Evolutionary conservation across 2,329 filamentous ascomycete species (phyloP).

Genomic region (Drechslerella stenobrocha): DNA sequence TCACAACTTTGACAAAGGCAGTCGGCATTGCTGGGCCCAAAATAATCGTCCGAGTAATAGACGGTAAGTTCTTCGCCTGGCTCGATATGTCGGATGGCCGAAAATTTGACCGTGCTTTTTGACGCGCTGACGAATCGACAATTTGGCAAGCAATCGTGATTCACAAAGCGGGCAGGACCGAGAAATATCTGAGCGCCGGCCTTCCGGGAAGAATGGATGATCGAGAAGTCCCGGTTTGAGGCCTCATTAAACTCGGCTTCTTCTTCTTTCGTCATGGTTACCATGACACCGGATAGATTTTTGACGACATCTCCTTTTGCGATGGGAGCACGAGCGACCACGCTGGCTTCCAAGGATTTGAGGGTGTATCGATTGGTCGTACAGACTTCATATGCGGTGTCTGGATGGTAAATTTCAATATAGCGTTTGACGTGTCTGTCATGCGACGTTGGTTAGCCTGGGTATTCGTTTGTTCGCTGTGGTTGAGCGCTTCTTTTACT

Average conservation of each 20-base stretch:
- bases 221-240: slow-evolving; percentile 86
- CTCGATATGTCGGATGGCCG: slow-evolving; percentile 78
- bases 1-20: slow-evolving; percentile 92
- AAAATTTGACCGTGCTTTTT: slow-evolving; percentile 84
- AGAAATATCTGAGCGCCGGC: slow-evolving; percentile 91
- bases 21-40: slow-evolving; percentile 91
- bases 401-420: slow-evolving; percentile 86
- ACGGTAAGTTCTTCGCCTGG: slow-evolving; percentile 95
- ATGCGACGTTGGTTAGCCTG: slow-evolving; percentile 9
- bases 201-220: slow-evolving; percentile 89
- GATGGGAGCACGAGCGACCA: slow-evolving; percentile 78
- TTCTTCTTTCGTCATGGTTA: slow-evolving; percentile 88
- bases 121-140: slow-evolving; percentile 82
- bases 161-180: slow-evolving; percentile 92
- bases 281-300: slow-evolving; percentile 87
- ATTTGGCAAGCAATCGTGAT: slow-evolving; percentile 95
- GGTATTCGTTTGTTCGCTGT: not conserved
- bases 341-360: slow-evolving; percentile 80
- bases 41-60: slow-evolving; percentile 93
- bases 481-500: slow-evolving; percentile 52
- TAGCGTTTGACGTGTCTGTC: slow-evolving; percentile 77
- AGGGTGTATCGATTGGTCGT: slow-evolving; percentile 95
- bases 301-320: slow-evolving; percentile 82
- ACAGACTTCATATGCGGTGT: slow-evolving; percentile 92
- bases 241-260: slow-evolving; percentile 77